Evolutionary conservation across 2,329 filamentous ascomycete species (phyloP).

Genomic region (Pestalotiopsis sp.): DNA sequence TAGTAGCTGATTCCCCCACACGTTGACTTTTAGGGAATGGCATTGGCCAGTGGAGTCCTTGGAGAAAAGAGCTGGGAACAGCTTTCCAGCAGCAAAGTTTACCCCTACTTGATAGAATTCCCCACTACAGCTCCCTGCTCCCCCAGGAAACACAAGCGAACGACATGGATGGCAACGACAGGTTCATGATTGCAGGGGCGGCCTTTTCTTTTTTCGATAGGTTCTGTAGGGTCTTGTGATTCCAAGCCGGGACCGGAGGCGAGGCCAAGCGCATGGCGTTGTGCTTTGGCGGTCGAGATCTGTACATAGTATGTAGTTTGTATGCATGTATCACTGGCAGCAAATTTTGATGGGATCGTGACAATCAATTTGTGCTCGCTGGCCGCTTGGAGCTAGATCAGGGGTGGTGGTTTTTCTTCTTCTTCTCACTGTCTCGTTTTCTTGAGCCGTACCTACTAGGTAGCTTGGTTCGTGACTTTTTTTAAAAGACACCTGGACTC

Average conservation of each 20-base stretch:
- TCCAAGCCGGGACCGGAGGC: not conserved
- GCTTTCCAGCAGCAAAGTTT: not conserved
- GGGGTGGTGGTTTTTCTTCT: slow-evolving; percentile 1
- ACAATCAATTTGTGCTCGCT: not conserved
- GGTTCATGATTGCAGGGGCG: not conserved
- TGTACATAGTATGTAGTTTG: not conserved
- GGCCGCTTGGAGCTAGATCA: not conserved
- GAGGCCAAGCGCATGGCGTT: not conserved
- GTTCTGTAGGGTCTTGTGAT: not conserved
- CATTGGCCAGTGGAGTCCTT: not conserved
- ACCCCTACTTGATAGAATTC: not conserved
- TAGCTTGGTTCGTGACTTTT: not conserved
- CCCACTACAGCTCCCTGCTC: slow-evolving; percentile 5
- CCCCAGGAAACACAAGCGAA: not conserved
- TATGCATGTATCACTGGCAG: not conserved
- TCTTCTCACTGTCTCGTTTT: not conserved
- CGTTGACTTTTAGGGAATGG: not conserved
- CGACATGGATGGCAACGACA: not conserved
- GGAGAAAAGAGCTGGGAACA: too few species aligned
- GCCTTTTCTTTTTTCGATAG: not conserved
- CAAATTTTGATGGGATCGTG: not conserved
- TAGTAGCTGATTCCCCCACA: not conserved
- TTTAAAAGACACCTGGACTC: not conserved
- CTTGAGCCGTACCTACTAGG: not conserved
- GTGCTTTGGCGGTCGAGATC: not conserved